A percentile compares a stretch with the other conserved stretches of the same genome.
phyloP scores from a whole-genome alignment of 768 basidiomycete species.

The Pisolithus sp. region DNA sequence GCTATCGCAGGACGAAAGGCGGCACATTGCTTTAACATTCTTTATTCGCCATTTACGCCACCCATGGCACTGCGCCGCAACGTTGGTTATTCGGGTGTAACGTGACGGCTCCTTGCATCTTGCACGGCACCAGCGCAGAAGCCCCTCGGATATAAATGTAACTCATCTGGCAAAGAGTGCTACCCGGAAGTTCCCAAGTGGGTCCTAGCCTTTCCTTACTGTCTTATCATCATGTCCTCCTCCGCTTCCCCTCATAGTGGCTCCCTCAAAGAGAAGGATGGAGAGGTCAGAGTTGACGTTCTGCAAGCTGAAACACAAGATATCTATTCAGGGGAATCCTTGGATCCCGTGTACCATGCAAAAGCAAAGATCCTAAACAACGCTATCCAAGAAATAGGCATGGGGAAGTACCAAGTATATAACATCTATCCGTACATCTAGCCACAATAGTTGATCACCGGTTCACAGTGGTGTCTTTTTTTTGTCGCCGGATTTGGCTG shows the following conservation, averaged over 20 bases:
- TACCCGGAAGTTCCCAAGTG: neutral
- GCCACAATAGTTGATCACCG: neutral
- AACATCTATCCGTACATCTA: neutral
- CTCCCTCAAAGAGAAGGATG: neutral
- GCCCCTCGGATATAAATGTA: neutral
- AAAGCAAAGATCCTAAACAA: slow-evolving; percentile 53
- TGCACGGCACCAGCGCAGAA: no score
- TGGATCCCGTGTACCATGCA: slow-evolving; percentile 54
- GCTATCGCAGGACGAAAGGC: no score
- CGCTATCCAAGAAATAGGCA: slow-evolving; percentile 61
- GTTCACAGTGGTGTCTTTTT: slow-evolving; percentile 52
- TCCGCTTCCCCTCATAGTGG: slow-evolving; percentile 1
- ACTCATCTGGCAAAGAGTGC: no score
- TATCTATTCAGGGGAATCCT: slow-evolving; percentile 18
- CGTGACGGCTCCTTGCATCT: no score
- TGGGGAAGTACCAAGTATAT: slow-evolving; percentile 61
- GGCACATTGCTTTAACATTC: no score
- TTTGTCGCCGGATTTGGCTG: slow-evolving; percentile 68
- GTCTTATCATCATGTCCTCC: slow-evolving; percentile 13
- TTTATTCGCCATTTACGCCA: no score
- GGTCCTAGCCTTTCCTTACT: neutral
- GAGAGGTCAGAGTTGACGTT: neutral
- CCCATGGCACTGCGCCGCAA: no score
- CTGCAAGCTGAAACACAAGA: slow-evolving; percentile 14
- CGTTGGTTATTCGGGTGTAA: no score